These are phyloP conservation scores for Torrubiellomyces zombiae DNA, from an alignment of 2,329 filamentous ascomycete species.

Conservation along the genomic window DNA sequence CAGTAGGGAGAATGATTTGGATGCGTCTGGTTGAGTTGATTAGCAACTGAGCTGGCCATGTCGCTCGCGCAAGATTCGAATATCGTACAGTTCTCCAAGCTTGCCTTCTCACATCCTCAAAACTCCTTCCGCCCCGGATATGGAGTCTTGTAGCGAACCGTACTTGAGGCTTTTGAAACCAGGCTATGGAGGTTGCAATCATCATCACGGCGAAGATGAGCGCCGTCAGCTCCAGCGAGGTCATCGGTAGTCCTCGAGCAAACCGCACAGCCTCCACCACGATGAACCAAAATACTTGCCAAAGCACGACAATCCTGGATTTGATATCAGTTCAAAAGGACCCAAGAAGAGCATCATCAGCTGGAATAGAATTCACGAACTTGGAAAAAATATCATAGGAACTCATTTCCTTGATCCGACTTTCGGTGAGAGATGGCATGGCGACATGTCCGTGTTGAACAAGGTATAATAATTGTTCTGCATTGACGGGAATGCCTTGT, in stretches of 20 bases:
- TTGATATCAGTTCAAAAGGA: no score
- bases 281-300: constrained; percentile 11
- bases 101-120: no score
- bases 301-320: constrained; percentile 7
- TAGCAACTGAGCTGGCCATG: no score
- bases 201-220: constrained; percentile 10
- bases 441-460: constrained; percentile 12
- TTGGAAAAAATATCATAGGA: constrained; percentile 13
- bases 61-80: no score
- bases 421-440: constrained; percentile 9
- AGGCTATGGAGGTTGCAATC: constrained; percentile 7
- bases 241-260: constrained; percentile 8
- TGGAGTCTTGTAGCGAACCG: constrained; percentile 5
- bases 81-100: no score
- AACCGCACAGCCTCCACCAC: constrained; percentile 8
- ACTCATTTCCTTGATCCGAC: constrained; percentile 14
- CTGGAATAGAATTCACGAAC: constrained; percentile 4
- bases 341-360: no score
- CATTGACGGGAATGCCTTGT: constrained; percentile 18
- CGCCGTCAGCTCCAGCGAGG: constrained; percentile 11
- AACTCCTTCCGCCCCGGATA: constrained; percentile 3
- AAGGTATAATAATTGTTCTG: constrained; percentile 16
- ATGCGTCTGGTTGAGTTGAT: no score
- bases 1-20: no score
- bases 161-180: constrained; percentile 9